These are phyloP conservation scores for Pleurotus giganteus DNA, from an alignment of 768 basidiomycete species.

Conservation along the genomic window DNA sequence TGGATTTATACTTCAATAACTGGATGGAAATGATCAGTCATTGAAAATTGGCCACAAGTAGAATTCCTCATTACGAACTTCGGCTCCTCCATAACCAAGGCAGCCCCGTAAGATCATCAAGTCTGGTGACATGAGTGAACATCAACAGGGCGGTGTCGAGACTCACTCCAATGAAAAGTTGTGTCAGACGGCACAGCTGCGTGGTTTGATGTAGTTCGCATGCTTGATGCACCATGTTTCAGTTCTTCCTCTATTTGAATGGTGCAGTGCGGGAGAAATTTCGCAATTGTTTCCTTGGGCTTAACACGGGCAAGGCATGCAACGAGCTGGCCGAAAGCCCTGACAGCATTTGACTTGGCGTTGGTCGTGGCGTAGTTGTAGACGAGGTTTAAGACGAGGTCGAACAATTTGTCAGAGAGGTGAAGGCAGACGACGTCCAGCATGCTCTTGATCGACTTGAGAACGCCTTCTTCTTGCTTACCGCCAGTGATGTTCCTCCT, in stretches of 20 bases:
- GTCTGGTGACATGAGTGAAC: constrained; percentile 13
- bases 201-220: constrained; percentile 75
- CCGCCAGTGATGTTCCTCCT: constrained; percentile 82
- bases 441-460: constrained; percentile 78
- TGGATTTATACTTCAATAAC: constrained; percentile 68
- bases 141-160: constrained; percentile 39
- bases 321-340: constrained; percentile 86
- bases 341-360: constrained; percentile 87
- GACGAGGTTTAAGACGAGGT: constrained; percentile 80
- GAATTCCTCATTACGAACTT: constrained; percentile 42
- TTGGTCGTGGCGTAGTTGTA: constrained; percentile 88
- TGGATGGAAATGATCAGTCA: constrained; percentile 20
- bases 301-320: constrained; percentile 78
- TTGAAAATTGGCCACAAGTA: constrained; percentile 6
- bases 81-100: constrained; percentile 68
- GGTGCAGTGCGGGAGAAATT: constrained; percentile 77
- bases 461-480: constrained; percentile 74
- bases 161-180: constrained; percentile 89
- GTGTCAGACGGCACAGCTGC: constrained; percentile 79
- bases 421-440: constrained; percentile 81
- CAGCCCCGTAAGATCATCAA: constrained; percentile 80
- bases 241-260: constrained; percentile 81
- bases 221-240: constrained; percentile 85
- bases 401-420: constrained; percentile 75
- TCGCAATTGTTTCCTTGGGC: constrained; percentile 72